Percentiles rank a stretch among this genome's conserved stretches.
Conservation (phyloP, 2,329 filamentous ascomycete species). For the Claviceps pazoutovae region DNA sequence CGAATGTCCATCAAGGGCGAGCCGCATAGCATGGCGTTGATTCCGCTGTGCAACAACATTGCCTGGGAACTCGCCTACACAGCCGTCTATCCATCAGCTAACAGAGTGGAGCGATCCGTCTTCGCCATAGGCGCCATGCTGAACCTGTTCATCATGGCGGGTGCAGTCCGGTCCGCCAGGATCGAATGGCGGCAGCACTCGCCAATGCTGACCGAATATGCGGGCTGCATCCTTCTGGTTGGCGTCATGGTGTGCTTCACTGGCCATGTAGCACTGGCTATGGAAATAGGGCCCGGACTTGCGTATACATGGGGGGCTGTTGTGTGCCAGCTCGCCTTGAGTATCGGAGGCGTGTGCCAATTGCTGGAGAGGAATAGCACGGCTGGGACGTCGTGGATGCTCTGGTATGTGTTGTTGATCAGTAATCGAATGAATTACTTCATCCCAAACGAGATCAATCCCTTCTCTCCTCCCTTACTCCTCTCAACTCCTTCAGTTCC, state of each 20-base stretch:
- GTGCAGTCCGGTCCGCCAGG: slow-evolving; percentile 5
- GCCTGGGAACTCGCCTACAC: slow-evolving; percentile 8
- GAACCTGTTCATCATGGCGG: slow-evolving; percentile 7
- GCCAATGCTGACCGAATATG: slow-evolving; percentile 5
- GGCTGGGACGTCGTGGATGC: slow-evolving; percentile 5
- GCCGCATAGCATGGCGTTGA: slow-evolving; percentile 8
- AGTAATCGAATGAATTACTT: not conserved
- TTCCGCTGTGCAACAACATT: slow-evolving; percentile 9
- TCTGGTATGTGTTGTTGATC: slow-evolving; percentile 4
- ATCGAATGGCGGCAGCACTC: slow-evolving; percentile 6
- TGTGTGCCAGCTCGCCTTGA: slow-evolving; percentile 7
- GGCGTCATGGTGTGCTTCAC: slow-evolving; percentile 6
- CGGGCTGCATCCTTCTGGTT: slow-evolving; percentile 4
- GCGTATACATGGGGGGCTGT: slow-evolving; percentile 9
- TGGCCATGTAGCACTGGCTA: slow-evolving; percentile 8
- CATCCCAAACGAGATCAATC: not conserved
- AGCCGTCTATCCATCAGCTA: slow-evolving; percentile 5
- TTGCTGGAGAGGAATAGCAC: slow-evolving; percentile 8
- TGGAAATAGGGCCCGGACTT: slow-evolving; percentile 7
- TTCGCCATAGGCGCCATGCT: slow-evolving; percentile 5
- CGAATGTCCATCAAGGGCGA: slow-evolving; percentile 5
- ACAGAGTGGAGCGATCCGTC: slow-evolving; percentile 6
- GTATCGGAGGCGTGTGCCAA: slow-evolving; percentile 6
- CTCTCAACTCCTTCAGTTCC: not conserved
- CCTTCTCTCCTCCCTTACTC: not conserved